phyloP scores from a whole-genome alignment of 768 basidiomycete genomes.

The Trametes meyenii region DNA sequence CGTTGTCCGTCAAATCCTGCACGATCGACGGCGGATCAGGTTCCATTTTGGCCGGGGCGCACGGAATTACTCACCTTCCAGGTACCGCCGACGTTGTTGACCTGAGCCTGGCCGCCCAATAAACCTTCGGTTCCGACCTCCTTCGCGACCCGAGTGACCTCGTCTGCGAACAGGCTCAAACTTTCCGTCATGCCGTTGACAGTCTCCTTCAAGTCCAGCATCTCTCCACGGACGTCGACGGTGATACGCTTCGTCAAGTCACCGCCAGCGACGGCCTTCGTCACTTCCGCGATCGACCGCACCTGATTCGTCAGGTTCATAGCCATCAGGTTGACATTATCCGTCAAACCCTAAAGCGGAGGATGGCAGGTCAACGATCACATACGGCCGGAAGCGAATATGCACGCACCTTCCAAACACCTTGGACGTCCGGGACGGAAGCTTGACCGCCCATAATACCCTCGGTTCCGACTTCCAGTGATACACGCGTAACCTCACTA shows the following conservation, averaged over 20 bases:
- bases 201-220: slow-evolving; percentile 86
- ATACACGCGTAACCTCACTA: slow-evolving; percentile 88
- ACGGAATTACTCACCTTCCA: slow-evolving; percentile 64
- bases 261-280: slow-evolving; percentile 92
- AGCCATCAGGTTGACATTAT: slow-evolving; percentile 89
- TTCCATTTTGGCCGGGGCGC: neutral
- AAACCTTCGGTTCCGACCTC: slow-evolving; percentile 98
- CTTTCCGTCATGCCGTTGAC: slow-evolving; percentile 96
- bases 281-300: slow-evolving; percentile 90
- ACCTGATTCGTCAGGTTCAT: slow-evolving; percentile 92
- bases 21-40: neutral
- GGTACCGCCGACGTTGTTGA: slow-evolving; percentile 92
- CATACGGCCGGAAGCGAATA: too few species aligned
- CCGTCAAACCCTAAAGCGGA: slow-evolving; percentile 54
- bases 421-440: slow-evolving; percentile 87
- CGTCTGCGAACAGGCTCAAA: slow-evolving; percentile 82
- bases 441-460: slow-evolving; percentile 95
- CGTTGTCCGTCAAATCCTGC: slow-evolving; percentile 88
- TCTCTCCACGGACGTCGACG: slow-evolving; percentile 91
- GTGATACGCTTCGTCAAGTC: slow-evolving; percentile 93
- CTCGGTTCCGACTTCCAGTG: slow-evolving; percentile 89
- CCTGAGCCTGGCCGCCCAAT: slow-evolving; percentile 92
- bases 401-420: slow-evolving; percentile 82
- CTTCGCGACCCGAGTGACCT: slow-evolving; percentile 84
- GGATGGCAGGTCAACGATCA: neutral